phyloP scores from a whole-genome alignment of 768 basidiomycete species.

The Tricholoma sp. region DNA sequence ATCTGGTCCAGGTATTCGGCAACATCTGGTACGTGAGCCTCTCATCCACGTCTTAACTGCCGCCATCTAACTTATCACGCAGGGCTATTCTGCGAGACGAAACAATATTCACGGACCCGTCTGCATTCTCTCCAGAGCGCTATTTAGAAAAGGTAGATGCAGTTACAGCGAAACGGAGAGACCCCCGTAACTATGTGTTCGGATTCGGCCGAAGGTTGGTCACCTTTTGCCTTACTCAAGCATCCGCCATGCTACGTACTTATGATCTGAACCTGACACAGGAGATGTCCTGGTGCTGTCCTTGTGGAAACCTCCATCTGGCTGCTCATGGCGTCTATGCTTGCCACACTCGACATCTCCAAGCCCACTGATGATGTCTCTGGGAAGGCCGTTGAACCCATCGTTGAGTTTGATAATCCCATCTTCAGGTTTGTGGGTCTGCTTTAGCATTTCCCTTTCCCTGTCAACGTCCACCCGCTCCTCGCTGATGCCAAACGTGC shows the following conservation, averaged over 20 bases:
- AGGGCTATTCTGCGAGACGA: conserved; percentile 51
- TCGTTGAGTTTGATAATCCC: conserved; percentile 50
- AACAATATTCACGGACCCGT: conserved; percentile 42
- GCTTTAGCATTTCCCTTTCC: not conserved
- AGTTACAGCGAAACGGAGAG: conserved; percentile 19
- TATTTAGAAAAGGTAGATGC: conserved; percentile 33
- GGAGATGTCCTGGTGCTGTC: conserved; percentile 59
- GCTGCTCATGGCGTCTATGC: conserved; percentile 49
- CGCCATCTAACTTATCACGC: not conserved
- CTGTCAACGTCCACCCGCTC: not conserved
- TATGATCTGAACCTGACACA: conserved; percentile 15
- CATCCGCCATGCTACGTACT: no score
- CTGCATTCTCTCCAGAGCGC: conserved; percentile 50
- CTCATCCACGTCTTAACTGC: not conserved
- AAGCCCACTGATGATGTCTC: conserved; percentile 43
- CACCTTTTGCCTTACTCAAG: not conserved
- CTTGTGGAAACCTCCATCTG: conserved; percentile 62
- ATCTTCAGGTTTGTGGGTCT: conserved; percentile 49
- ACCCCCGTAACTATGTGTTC: conserved; percentile 32
- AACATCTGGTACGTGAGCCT: conserved; percentile 49
- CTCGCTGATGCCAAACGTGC: conserved; percentile 1
- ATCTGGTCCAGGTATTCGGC: conserved; percentile 36
- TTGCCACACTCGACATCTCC: conserved; percentile 53
- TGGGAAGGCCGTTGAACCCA: conserved; percentile 44
- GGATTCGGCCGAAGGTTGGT: conserved; percentile 38